Conservation (phyloP, 2,329 filamentous ascomycete genomes). For the Nemania abortiva region DNA sequence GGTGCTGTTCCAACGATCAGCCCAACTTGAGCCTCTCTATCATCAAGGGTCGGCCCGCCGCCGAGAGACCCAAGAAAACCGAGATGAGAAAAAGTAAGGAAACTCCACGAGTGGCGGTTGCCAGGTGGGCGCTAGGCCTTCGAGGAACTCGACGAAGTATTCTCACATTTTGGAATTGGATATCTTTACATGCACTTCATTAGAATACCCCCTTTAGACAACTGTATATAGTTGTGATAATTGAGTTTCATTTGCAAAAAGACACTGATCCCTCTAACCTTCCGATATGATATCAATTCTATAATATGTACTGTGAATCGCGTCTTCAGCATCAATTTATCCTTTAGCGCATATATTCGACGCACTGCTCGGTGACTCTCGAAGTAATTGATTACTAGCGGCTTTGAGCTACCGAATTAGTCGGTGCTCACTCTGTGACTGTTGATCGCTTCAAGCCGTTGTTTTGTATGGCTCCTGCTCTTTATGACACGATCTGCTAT, state of each 20-base stretch:
- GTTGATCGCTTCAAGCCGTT: too few species aligned
- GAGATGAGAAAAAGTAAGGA: slow-evolving; percentile 10
- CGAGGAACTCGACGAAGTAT: background rate
- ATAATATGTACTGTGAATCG: background rate
- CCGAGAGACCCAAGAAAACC: background rate
- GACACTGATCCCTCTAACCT: background rate
- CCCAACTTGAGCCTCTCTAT: slow-evolving; percentile 50
- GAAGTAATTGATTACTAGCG: too few species aligned
- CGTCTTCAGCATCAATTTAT: background rate
- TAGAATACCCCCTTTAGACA: slow-evolving; percentile 29
- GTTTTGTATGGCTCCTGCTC: too few species aligned
- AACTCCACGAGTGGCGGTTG: background rate
- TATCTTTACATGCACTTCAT: slow-evolving; percentile 3
- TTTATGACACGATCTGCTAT: too few species aligned
- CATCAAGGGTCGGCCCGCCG: slow-evolving; percentile 18
- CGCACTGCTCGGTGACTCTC: too few species aligned
- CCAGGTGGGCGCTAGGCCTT: background rate
- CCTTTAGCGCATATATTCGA: too few species aligned
- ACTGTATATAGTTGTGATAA: slow-evolving; percentile 26
- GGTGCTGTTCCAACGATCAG: slow-evolving; percentile 50
- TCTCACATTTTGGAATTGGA: slow-evolving; percentile 11
- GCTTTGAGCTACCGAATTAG: too few species aligned
- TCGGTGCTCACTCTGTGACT: too few species aligned
- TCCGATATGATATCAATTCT: background rate
- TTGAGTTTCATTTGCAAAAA: slow-evolving; percentile 13